phyloP scores from a whole-genome alignment of 140 eudicot genomes.

The Anethum foeniculum region DNA sequence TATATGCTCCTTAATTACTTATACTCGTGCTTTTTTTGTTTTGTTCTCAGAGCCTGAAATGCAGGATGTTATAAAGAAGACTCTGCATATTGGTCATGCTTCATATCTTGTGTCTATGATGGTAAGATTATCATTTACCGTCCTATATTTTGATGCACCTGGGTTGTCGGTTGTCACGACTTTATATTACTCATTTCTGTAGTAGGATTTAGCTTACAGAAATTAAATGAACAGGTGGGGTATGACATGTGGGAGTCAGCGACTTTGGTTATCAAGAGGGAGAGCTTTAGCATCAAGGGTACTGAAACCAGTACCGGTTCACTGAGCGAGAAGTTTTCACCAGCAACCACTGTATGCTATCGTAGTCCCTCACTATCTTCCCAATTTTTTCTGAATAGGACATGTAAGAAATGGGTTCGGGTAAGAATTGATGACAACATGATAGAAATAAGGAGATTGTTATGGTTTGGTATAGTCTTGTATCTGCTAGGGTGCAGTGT shows the following conservation, averaged over 20 bases:
- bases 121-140: slow-evolving; percentile 31
- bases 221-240: slow-evolving; percentile 35
- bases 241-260: slow-evolving; percentile 82
- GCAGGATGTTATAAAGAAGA: slow-evolving; percentile 58
- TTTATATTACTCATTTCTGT: not conserved
- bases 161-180: not conserved
- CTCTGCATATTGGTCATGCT: slow-evolving; percentile 58
- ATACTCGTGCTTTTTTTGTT: not conserved
- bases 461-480: not conserved
- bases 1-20: not conserved
- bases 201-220: not conserved
- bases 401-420: not conserved
- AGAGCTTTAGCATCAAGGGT: slow-evolving; percentile 67
- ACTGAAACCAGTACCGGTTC: slow-evolving; percentile 49
- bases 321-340: slow-evolving; percentile 52
- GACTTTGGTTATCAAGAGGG: slow-evolving; percentile 63
- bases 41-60: slow-evolving; percentile 64
- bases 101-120: slow-evolving; percentile 50
- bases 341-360: slow-evolving; percentile 52
- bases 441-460: not conserved
- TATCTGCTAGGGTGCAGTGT: not conserved
- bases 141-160: not conserved
- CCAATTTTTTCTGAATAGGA: not conserved
- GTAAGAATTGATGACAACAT: not conserved
- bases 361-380: not conserved